Percentiles rank a stretch among this genome's conserved stretches.
phyloP scores from a whole-genome alignment of 2,329 filamentous ascomycete genomes.

The Akanthomyces muscarius region DNA sequence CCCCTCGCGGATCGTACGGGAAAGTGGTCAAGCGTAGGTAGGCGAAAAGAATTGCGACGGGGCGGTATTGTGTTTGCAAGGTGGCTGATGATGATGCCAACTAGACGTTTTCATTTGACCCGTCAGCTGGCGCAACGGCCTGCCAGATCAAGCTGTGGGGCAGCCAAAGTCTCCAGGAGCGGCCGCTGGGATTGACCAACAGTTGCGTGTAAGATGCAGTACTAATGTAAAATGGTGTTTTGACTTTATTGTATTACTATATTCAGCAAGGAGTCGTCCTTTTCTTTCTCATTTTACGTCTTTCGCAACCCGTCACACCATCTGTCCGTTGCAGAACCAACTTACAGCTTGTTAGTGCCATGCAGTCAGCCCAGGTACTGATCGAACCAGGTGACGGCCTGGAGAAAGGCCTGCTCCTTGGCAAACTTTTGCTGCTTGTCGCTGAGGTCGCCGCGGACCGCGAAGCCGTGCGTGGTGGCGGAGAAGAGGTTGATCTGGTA shows the following conservation, averaged over 20 bases:
- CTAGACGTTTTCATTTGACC: background rate
- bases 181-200: no score
- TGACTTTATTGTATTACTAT: no score
- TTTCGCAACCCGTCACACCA: background rate
- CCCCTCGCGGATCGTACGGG: background rate
- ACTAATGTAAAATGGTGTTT: no score
- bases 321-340: background rate
- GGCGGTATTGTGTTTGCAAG: background rate
- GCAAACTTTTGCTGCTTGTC: conserved; percentile 56
- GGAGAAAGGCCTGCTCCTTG: conserved; percentile 74
- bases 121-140: background rate
- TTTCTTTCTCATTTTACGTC: background rate
- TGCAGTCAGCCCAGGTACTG: conserved; percentile 33
- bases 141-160: background rate
- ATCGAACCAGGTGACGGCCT: conserved; percentile 73
- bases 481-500: conserved; percentile 71
- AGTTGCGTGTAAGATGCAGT: background rate
- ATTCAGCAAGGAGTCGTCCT: no score
- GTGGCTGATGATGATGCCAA: conserved; percentile 14
- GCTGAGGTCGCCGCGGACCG: conserved; percentile 59
- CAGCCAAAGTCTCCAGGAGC: background rate
- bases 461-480: conserved; percentile 69
- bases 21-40: background rate
- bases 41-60: background rate
- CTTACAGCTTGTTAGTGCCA: background rate